Percentiles rank a stretch among this genome's conserved stretches.
phyloP scores from a whole-genome alignment of 768 basidiomycete species.

The Termitomyces sp. region DNA sequence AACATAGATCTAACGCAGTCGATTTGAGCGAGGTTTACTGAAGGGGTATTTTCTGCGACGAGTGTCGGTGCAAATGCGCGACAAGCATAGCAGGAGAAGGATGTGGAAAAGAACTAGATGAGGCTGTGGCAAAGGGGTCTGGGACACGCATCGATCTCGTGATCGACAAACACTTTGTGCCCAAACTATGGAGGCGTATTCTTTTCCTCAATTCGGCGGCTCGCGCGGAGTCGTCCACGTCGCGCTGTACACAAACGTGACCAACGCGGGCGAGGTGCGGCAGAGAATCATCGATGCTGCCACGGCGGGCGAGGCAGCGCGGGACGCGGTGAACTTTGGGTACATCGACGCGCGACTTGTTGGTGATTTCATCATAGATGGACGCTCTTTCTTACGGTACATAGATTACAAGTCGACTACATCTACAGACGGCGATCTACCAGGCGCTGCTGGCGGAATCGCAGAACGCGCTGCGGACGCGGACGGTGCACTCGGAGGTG shows the following conservation, averaged over 20 bases:
- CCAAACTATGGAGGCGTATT: constrained; percentile 49
- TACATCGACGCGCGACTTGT: constrained; percentile 88
- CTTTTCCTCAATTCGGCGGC: constrained; percentile 48
- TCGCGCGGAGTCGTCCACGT: constrained; percentile 44
- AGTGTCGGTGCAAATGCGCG: constrained; percentile 74
- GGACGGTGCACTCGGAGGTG: constrained; percentile 88
- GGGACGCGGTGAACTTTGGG: constrained; percentile 82
- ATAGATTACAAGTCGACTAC: constrained; percentile 78
- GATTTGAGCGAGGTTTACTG: constrained; percentile 76
- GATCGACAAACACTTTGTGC: not conserved
- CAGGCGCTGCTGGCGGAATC: constrained; percentile 73
- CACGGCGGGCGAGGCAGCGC: constrained; percentile 61
- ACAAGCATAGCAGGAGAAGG: constrained; percentile 83
- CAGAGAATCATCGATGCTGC: constrained; percentile 71
- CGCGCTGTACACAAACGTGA: constrained; percentile 65
- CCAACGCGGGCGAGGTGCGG: constrained; percentile 59
- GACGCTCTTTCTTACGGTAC: not conserved
- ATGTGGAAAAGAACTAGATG: constrained; percentile 85
- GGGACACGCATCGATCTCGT: constrained; percentile 43
- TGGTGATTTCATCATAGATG: constrained; percentile 22
- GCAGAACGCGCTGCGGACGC: constrained; percentile 64
- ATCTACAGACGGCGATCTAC: constrained; percentile 80
- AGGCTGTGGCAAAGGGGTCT: constrained; percentile 58
- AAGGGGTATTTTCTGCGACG: constrained; percentile 44
- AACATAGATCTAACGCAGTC: constrained; percentile 83